Evolutionary conservation across 2,329 filamentous ascomycete genomes (phyloP).

Genomic region (Oidium heveae): DNA sequence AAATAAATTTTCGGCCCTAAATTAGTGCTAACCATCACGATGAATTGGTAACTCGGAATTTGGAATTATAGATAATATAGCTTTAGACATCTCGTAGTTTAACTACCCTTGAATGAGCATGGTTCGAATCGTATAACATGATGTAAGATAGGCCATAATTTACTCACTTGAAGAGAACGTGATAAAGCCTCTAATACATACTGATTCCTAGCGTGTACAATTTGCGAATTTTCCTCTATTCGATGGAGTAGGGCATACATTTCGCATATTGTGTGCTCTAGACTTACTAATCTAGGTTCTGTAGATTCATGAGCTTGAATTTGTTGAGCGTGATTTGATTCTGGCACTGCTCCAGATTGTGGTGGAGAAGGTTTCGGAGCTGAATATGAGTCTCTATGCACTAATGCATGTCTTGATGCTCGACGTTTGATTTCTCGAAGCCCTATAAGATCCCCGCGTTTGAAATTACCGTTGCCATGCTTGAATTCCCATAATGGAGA

Average conservation of each 20-base stretch:
- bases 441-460: slow-evolving; percentile 73
- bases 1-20: not conserved
- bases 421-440: slow-evolving; percentile 87
- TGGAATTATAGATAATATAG: slow-evolving; percentile 47
- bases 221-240: slow-evolving; percentile 60
- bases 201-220: slow-evolving; percentile 60
- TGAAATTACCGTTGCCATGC: slow-evolving; percentile 92
- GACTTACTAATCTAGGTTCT: slow-evolving; percentile 45
- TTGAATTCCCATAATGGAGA: slow-evolving; percentile 97
- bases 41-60: slow-evolving; percentile 53
- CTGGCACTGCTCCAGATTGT: slow-evolving; percentile 64
- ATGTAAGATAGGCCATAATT: not conserved
- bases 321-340: slow-evolving; percentile 43
- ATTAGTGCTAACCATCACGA: slow-evolving; percentile 42
- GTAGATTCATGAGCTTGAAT: slow-evolving; percentile 29
- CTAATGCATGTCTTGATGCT: slow-evolving; percentile 75
- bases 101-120: slow-evolving; percentile 24
- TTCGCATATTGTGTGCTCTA: slow-evolving; percentile 70
- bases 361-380: slow-evolving; percentile 47
- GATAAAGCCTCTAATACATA: slow-evolving; percentile 57
- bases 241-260: slow-evolving; percentile 50
- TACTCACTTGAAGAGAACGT: slow-evolving; percentile 40
- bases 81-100: slow-evolving; percentile 62
- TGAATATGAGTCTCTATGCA: slow-evolving; percentile 74
- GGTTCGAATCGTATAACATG: not conserved